Evolutionary conservation across 2,329 filamentous ascomycete species (phyloP), one percentile per base, ranked within the genome.

Genomic region (Pseudogymnoascus sp.): DNA sequence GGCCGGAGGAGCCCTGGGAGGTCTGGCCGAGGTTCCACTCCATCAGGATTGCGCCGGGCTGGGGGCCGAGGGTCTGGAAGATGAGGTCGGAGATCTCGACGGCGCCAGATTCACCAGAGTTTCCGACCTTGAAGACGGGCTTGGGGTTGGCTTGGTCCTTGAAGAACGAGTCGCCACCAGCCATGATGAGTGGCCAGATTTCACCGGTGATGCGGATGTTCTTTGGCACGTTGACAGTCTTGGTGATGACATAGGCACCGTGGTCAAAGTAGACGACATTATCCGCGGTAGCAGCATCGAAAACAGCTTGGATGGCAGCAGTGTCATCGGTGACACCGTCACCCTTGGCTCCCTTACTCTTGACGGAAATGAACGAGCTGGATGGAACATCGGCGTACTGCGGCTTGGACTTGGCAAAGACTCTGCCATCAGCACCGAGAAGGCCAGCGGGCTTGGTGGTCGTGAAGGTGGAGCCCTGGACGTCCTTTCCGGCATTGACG

Each of bases 311-410:
- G 71, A 97, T 88, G 17, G 88, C 90, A 5, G 82, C 84, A 15
- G 93, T 97, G 72, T 97, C 95, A 70, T 97, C 93, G 0, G 91
- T 90, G 26, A 78, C 76, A 61, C 93, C 95, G 71, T 99, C 93
- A 71, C 95, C 95, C 78, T 87, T 90, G 71, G 91, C 93, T 64
- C 95, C 93, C 61, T 83, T 82, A 57, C 84, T 80, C 78, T 93
- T 96, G 78, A 95, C 89, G 68, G 89, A 93, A 70, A 96, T 77
- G 72, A 99, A 96, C 35, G 83, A 83, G 65, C 80, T 82, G n/a
- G 81, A 83, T 2, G 86, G 76, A 2, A 90, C 76, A 44, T 79
- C 78, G 72, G 89, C 84, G 73, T 97, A 99, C 75, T 96, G 90
- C 13, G 95, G 95, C 82, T 95, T 96, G 75, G 87, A 88, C 69